phyloP scores from a whole-genome alignment of 1,139 yeast species.

The Pichia sp. region DNA sequence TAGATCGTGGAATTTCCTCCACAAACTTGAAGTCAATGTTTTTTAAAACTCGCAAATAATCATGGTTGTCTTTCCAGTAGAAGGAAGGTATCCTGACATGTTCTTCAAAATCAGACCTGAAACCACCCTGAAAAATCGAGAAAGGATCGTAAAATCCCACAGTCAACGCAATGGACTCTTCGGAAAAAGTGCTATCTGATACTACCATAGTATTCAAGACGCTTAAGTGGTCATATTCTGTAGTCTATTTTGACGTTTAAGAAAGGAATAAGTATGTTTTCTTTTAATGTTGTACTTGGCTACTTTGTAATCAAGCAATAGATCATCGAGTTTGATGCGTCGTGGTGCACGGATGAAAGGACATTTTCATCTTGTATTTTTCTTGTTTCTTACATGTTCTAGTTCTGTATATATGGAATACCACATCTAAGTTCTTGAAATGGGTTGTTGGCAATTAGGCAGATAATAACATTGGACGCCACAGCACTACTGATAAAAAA shows the following conservation, averaged over 20 bases:
- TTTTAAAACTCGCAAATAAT: constrained; percentile 65
- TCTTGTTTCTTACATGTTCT: not conserved
- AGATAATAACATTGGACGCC: not conserved
- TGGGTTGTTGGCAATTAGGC: too few species aligned
- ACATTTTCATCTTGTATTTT: not conserved
- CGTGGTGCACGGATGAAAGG: not conserved
- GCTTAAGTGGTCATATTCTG: too few species aligned
- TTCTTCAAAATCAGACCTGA: constrained; percentile 48
- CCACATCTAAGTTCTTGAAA: too few species aligned
- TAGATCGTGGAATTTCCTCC: constrained; percentile 51
- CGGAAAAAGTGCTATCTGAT: not conserved
- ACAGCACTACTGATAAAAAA: not conserved
- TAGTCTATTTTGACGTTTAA: too few species aligned
- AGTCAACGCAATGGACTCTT: constrained; percentile 13
- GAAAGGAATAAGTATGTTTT: too few species aligned
- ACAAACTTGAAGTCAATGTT: constrained; percentile 52
- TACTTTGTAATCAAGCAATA: too few species aligned
- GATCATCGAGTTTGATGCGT: too few species aligned
- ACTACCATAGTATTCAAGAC: constrained; percentile 1
- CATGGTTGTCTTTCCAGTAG: constrained; percentile 66
- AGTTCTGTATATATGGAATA: not conserved
- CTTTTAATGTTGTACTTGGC: too few species aligned
- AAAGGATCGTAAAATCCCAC: constrained; percentile 84
- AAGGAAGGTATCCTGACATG: constrained; percentile 66
- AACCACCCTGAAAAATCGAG: constrained; percentile 48